Conservation (phyloP, 2,329 filamentous ascomycete genomes). For the Lachnellula subtilissima region DNA sequence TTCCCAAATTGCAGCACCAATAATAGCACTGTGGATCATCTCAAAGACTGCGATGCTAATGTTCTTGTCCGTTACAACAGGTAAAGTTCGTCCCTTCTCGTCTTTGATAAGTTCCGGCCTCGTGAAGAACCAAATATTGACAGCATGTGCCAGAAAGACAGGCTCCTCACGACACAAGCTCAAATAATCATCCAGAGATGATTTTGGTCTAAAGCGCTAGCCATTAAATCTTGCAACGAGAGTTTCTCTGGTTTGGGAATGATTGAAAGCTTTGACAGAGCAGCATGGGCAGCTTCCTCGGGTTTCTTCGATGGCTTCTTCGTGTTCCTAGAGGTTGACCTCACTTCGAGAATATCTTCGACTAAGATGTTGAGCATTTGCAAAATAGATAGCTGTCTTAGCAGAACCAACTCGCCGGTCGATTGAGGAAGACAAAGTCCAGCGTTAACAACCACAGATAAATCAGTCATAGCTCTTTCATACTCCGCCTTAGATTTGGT, state of each 20-base stretch:
- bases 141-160: constrained; percentile 1
- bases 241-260: constrained; percentile 25
- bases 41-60: constrained; percentile 41
- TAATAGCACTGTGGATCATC: constrained; percentile 25
- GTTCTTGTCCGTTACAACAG: constrained; percentile 37
- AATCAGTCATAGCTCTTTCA: constrained; percentile 18
- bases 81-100: constrained; percentile 38
- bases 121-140: constrained; percentile 8
- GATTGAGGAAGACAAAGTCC: constrained; percentile 5
- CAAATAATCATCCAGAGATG: constrained; percentile 33
- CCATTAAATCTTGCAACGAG: constrained; percentile 30
- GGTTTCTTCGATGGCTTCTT: constrained; percentile 29
- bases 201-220: constrained; percentile 33
- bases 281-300: constrained; percentile 26
- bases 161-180: constrained; percentile 20
- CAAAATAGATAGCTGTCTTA: constrained; percentile 36
- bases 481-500: constrained; percentile 17
- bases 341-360: constrained; percentile 38
- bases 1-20: constrained; percentile 7
- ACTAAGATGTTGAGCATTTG: constrained; percentile 39
- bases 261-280: constrained; percentile 34
- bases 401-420: constrained; percentile 30
- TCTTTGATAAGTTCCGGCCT: constrained; percentile 37
- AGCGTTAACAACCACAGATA: constrained; percentile 20
- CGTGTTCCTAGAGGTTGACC: constrained; percentile 29